phyloP scores from a whole-genome alignment of 352 stramenopile species.

The Phytopythium montanum region DNA sequence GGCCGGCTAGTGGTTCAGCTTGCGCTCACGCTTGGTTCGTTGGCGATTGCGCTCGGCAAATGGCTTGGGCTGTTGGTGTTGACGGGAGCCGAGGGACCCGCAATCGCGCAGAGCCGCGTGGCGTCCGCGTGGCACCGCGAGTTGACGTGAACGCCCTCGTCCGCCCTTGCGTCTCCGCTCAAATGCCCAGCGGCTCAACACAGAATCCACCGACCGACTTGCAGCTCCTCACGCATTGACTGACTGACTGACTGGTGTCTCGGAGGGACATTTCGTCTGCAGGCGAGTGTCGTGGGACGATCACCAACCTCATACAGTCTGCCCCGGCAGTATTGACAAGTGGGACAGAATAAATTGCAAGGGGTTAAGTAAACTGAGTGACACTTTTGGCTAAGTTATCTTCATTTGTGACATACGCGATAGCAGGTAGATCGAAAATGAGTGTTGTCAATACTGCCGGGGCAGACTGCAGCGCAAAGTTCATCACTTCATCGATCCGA shows the following conservation, averaged over 20 bases:
- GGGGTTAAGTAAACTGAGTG: too few relatives aligned
- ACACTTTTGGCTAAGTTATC: too few relatives aligned
- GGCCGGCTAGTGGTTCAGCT: neutral
- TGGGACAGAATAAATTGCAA: too few relatives aligned
- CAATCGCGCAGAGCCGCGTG: neutral
- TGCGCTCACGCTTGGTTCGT: too few relatives aligned
- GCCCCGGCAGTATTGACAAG: too few relatives aligned
- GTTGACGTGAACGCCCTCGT: slow-evolving; percentile 2
- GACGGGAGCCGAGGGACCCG: neutral
- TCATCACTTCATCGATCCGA: too few relatives aligned
- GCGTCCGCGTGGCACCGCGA: neutral
- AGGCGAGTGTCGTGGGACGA: neutral
- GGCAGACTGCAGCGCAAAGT: too few relatives aligned
- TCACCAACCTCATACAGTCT: neutral
- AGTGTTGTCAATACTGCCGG: too few relatives aligned
- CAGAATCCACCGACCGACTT: neutral
- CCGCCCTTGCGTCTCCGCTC: neutral
- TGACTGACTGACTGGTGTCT: neutral
- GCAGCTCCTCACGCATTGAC: too few relatives aligned
- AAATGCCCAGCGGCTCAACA: too few relatives aligned
- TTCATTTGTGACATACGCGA: too few relatives aligned
- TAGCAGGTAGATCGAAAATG: too few relatives aligned
- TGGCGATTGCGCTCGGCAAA: neutral
- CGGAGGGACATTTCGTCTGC: neutral
- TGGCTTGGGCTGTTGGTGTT: neutral